phyloP scores from a whole-genome alignment of 2,329 filamentous ascomycete species.

The Xylaria polymorpha region DNA sequence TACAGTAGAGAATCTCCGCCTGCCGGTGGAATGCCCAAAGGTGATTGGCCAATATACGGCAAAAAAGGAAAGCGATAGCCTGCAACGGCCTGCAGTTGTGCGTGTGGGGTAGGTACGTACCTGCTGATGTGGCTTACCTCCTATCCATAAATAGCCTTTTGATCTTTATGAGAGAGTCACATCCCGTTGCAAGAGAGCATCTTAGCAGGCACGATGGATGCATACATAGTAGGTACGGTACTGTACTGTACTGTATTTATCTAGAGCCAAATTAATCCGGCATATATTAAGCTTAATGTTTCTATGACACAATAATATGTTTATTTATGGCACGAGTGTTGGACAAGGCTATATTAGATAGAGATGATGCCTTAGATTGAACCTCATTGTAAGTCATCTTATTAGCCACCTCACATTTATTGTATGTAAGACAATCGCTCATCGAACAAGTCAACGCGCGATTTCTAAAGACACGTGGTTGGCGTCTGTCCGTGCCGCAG shows the following conservation, averaged over 20 bases:
- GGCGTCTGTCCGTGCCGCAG: conserved; percentile 29
- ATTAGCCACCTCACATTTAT: neutral
- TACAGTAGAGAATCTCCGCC: neutral
- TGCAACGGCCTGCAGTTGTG: neutral
- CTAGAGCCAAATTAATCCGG: neutral
- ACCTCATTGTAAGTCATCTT: conserved; percentile 1
- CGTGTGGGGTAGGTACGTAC: conserved; percentile 29
- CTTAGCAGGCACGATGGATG: no score
- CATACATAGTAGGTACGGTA: no score
- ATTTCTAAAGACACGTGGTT: conserved; percentile 34
- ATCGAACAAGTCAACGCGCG: conserved; percentile 7
- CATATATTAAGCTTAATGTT: conserved; percentile 5
- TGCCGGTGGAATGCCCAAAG: neutral
- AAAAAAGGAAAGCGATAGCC: conserved; percentile 10
- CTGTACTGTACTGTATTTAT: neutral
- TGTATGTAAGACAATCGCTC: conserved; percentile 16
- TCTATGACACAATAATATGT: conserved; percentile 10
- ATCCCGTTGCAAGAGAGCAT: neutral
- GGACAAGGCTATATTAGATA: conserved; percentile 1
- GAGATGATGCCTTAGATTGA: neutral
- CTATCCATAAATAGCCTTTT: conserved; percentile 29
- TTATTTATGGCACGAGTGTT: conserved; percentile 12
- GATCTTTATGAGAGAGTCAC: neutral
- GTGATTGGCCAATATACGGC: conserved; percentile 32
- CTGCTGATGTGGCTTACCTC: conserved; percentile 12